phyloP scores from a whole-genome alignment of 805 yeast genomes.

The Saccharomycopsis sp. region DNA sequence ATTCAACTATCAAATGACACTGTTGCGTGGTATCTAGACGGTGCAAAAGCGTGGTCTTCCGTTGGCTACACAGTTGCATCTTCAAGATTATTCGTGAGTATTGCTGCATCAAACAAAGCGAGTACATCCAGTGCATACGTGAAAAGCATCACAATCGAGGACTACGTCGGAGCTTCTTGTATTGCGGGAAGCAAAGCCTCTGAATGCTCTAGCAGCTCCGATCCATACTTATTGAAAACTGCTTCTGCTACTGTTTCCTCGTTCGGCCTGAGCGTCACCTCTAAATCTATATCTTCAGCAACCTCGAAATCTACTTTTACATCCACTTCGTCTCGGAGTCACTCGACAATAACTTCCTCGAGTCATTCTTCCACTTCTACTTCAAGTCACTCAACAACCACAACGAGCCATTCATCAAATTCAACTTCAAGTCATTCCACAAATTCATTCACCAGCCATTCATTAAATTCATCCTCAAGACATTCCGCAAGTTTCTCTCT shows the following conservation, averaged over 20 bases:
- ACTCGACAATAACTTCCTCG: not conserved
- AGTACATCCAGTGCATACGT: not conserved
- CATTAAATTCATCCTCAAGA: not conserved
- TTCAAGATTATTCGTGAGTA: not conserved
- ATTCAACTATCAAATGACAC: not conserved
- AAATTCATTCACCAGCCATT: not conserved
- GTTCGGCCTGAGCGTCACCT: not conserved
- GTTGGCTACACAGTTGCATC: not conserved
- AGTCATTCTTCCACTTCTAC: not conserved
- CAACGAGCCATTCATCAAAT: not conserved
- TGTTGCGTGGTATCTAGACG: not conserved
- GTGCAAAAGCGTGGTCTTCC: not conserved
- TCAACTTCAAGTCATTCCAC: not conserved
- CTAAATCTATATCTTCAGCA: not conserved
- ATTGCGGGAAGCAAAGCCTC: not conserved
- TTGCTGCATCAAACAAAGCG: not conserved
- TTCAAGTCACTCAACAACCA: not conserved
- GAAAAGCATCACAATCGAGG: not conserved
- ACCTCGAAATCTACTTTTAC: not conserved
- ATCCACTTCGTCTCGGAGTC: not conserved
- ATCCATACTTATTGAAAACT: not conserved
- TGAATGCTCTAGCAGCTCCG: not conserved
- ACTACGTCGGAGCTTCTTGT: not conserved
- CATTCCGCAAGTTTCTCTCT: not conserved
- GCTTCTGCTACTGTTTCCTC: not conserved